phyloP scores from a whole-genome alignment of 495 filamentous ascomycete genomes.

The Penicillium riverlandense region DNA sequence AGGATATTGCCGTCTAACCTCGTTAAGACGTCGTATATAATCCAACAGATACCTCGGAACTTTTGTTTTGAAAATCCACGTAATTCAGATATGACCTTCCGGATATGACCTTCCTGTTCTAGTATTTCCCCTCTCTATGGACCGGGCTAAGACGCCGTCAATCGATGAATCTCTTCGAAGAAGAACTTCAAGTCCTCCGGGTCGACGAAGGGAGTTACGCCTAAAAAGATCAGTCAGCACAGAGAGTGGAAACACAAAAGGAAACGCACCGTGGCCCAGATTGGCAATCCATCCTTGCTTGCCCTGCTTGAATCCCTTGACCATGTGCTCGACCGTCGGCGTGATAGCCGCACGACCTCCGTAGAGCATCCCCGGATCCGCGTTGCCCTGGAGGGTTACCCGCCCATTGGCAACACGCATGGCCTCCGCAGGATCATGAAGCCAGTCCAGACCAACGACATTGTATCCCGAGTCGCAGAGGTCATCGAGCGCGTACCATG shows the following conservation, averaged over 20 bases:
- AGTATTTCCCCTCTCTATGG: background rate
- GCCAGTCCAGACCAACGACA: slow-evolving; percentile 91
- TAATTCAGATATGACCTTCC: no score
- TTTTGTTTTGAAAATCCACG: no score
- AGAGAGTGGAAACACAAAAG: background rate
- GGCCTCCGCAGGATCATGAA: slow-evolving; percentile 81
- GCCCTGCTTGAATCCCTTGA: slow-evolving; percentile 77
- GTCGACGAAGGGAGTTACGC: slow-evolving; percentile 87
- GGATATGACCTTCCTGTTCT: background rate
- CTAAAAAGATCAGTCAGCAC: slow-evolving; percentile 31
- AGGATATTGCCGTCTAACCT: slow-evolving; percentile 63
- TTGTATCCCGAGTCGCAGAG: slow-evolving; percentile 86
- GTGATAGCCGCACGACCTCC: slow-evolving; percentile 76
- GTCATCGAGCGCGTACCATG: slow-evolving; percentile 91
- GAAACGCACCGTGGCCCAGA: slow-evolving; percentile 71
- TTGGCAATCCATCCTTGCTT: slow-evolving; percentile 86
- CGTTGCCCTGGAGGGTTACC: slow-evolving; percentile 86
- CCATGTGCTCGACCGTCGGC: slow-evolving; percentile 71
- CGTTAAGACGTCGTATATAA: slow-evolving; percentile 27
- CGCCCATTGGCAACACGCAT: slow-evolving; percentile 66
- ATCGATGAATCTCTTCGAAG: slow-evolving; percentile 84
- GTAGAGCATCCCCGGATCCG: slow-evolving; percentile 89
- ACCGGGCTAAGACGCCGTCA: slow-evolving; percentile 20
- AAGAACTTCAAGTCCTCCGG: slow-evolving; percentile 89
- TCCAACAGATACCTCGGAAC: background rate